Percentiles rank a stretch among this genome's conserved stretches.
phyloP scores from a whole-genome alignment of 805 yeast genomes.

The Myxozyma vanderwaltii region DNA sequence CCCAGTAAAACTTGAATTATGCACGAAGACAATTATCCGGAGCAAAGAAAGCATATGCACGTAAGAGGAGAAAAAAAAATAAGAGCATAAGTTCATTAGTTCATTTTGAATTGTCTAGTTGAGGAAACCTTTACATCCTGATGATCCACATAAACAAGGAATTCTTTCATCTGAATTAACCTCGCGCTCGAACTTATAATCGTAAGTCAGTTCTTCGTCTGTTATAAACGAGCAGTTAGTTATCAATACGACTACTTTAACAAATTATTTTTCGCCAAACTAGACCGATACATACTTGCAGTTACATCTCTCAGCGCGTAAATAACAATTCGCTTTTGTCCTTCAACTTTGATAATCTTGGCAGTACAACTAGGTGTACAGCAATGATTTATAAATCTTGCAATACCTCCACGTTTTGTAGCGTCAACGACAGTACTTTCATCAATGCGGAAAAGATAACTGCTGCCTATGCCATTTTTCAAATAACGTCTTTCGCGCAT shows the following conservation, averaged over 20 bases:
- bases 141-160: conserved; percentile 91
- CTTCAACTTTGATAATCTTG: conserved; percentile 91
- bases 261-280: too few species aligned
- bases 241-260: neutral
- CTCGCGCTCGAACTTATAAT: conserved; percentile 84
- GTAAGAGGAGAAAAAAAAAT: neutral
- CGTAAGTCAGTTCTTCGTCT: conserved; percentile 81
- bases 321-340: conserved; percentile 88
- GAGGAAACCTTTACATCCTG: conserved; percentile 88
- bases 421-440: conserved; percentile 96
- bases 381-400: conserved; percentile 94
- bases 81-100: neutral
- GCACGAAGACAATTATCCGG: neutral
- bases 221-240: conserved; percentile 4
- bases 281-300: conserved; percentile 68
- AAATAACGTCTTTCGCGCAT: conserved; percentile 82
- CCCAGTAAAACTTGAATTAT: neutral
- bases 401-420: conserved; percentile 95
- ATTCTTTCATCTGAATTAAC: conserved; percentile 37
- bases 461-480: conserved; percentile 91
- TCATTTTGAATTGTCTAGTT: conserved; percentile 48
- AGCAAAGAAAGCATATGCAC: neutral
- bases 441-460: conserved; percentile 88
- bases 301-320: conserved; percentile 87
- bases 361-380: conserved; percentile 98